Percentiles rank a stretch among this genome's conserved stretches.
Conservation (phyloP, 2,329 filamentous ascomycete genomes). For the Colletotrichum sp. region DNA sequence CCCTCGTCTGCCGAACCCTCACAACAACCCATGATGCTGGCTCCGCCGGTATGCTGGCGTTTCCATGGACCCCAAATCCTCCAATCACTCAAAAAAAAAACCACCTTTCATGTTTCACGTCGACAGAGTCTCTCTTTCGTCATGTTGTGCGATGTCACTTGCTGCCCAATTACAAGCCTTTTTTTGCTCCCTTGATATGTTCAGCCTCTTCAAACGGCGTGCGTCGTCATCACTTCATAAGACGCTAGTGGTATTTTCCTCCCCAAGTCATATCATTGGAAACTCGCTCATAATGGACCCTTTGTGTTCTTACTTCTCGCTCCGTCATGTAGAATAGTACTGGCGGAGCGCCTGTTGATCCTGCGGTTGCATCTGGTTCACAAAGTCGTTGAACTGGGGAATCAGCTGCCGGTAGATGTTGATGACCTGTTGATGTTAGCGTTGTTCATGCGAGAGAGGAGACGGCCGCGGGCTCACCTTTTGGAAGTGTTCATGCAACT, state of each 20-base stretch:
- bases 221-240: conserved; percentile 18
- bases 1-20: background rate
- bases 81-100: conserved; percentile 2
- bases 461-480: conserved; percentile 60
- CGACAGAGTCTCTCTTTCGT: conserved; percentile 9
- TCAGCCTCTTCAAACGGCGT: background rate
- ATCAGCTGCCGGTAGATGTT: conserved; percentile 63
- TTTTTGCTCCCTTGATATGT: conserved; percentile 16
- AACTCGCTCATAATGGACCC: conserved; percentile 3
- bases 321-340: conserved; percentile 41
- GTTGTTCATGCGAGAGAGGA: background rate
- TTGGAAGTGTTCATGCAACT: conserved; percentile 75
- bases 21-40: conserved; percentile 13
- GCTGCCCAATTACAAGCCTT: conserved; percentile 16
- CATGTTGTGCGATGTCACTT: background rate
- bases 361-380: conserved; percentile 51
- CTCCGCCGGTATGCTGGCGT: background rate
- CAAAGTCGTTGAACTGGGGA: conserved; percentile 60
- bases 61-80: background rate
- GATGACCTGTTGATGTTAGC: conserved; percentile 46
- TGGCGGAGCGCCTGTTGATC: conserved; percentile 54
- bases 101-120: conserved; percentile 1
- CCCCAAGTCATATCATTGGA: conserved; percentile 15
- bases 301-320: background rate
- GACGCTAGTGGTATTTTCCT: conserved; percentile 20